Conservation (phyloP, 768 basidiomycete genomes). For the Tricholoma terreum region DNA sequence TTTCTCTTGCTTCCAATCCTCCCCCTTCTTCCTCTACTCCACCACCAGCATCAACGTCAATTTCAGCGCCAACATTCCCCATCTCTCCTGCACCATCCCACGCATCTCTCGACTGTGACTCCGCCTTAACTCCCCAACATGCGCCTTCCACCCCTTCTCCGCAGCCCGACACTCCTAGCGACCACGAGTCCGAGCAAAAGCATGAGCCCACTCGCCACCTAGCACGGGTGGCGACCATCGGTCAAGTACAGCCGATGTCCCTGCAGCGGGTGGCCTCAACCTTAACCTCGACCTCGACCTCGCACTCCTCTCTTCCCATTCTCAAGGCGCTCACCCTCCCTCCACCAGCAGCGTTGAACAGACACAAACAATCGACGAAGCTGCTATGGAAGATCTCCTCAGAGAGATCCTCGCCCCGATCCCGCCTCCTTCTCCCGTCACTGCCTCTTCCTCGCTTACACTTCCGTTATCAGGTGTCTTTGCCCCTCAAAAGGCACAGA, state of each 20-base stretch:
- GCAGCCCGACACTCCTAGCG: constrained; percentile 16
- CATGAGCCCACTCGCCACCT: constrained; percentile 88
- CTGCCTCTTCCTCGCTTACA: not conserved
- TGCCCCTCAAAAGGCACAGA: constrained; percentile 13
- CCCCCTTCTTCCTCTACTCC: constrained; percentile 21
- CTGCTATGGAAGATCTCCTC: constrained; percentile 65
- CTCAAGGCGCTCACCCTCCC: constrained; percentile 22
- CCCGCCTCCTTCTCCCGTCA: constrained; percentile 20
- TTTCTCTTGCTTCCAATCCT: constrained; percentile 43
- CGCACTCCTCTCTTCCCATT: constrained; percentile 16
- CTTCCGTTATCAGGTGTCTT: not conserved
- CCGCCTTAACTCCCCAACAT: constrained; percentile 30
- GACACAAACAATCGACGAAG: constrained; percentile 36
- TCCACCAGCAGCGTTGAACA: constrained; percentile 11
- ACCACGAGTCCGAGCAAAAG: constrained; percentile 25
- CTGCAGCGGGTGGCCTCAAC: constrained; percentile 88
- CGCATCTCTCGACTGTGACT: constrained; percentile 29
- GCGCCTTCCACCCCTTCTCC: constrained; percentile 28
- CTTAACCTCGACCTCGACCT: constrained; percentile 28
- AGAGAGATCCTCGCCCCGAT: constrained; percentile 58
- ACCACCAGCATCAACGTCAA: constrained; percentile 23
- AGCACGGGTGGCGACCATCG: constrained; percentile 94
- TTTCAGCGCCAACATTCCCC: constrained; percentile 30
- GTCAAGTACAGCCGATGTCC: constrained; percentile 59
- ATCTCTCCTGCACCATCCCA: constrained; percentile 34